Evolutionary conservation across 495 filamentous ascomycete species (phyloP), one percentile per base, ranked within the genome.

Genomic region (Aspergillus sclerotioniger): DNA sequence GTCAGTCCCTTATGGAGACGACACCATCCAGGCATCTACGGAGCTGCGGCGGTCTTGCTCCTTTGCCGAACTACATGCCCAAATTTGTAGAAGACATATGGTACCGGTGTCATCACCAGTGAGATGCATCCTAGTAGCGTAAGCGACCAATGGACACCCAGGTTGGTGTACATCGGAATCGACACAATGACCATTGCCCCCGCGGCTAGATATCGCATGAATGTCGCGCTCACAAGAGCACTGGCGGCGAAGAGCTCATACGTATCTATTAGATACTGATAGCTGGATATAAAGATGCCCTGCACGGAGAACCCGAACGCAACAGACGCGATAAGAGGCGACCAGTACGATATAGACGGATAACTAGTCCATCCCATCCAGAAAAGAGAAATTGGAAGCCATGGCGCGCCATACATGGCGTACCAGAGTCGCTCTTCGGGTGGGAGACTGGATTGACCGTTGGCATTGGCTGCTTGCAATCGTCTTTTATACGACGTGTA

Each of bases 191-290:
- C 69, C 63, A 82, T 70, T 0, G 68, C 80, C 0, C 80, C 80
- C 1, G 81, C 70, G 12, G 72, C 68, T 1, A 78, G 45, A 46
- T 83, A 84, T 33, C 82, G 64, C 1, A 76, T 62, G 25, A 82
- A 67, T 0, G 75, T 77, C 17, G 77, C 67, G 54, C 70, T 72
- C 0, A 72, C 75, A 12, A 84, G 64, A 51, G 62, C 75, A 9
- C 66, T 73, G 0, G 77, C 80, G 1, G 69, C 50, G 25, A 66
- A 68, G 19, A 31, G 52, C 9, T 68, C 76, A 54, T 83, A 84
- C 13, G 67, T 71, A 54, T 81, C 77, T 43, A 83, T 77, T 54
- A 83, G 71, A 58, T 83, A 84, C 62, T 78, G 67, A 57, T 80
- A 80, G 33, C 67, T 67, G 50, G 63, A 58, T 54, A 78, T 71